phyloP scores from a whole-genome alignment of 176 grass and related monocot genomes.

The Musa itinerans region DNA sequence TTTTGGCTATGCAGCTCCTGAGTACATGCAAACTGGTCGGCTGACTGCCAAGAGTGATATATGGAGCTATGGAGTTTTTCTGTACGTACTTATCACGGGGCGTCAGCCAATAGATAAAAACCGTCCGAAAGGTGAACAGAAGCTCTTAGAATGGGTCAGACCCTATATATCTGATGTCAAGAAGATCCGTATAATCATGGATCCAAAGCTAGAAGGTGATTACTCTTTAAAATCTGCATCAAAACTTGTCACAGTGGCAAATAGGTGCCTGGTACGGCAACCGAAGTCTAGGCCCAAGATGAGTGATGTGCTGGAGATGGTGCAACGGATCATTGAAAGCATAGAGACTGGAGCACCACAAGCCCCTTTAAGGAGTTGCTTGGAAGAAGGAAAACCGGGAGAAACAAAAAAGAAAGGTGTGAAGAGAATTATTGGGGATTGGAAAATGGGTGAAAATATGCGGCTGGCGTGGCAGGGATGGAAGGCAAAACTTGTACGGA shows the following conservation, averaged over 20 bases:
- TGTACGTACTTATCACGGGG: constrained; percentile 88
- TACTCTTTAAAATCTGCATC: constrained; percentile 62
- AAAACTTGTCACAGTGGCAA: constrained; percentile 56
- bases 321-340: constrained; percentile 43
- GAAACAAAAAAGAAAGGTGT: constrained; percentile 40
- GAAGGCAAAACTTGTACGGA: constrained; percentile 52
- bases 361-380: constrained; percentile 43
- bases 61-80: constrained; percentile 91
- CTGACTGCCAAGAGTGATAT: constrained; percentile 75
- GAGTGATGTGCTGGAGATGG: constrained; percentile 87
- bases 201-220: constrained; percentile 56
- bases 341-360: constrained; percentile 40
- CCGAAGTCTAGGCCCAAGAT: constrained; percentile 80
- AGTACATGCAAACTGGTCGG: constrained; percentile 93
- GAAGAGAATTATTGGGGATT: constrained; percentile 48
- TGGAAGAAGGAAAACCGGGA: constrained; percentile 7
- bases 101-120: constrained; percentile 74
- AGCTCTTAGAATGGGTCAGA: constrained; percentile 95
- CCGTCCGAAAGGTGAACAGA: constrained; percentile 81
- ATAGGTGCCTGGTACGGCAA: constrained; percentile 62
- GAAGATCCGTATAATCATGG: constrained; percentile 70
- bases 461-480: constrained; percentile 50
- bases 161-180: constrained; percentile 68
- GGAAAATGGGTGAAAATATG: constrained; percentile 31
- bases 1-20: constrained; percentile 81